Conservation (phyloP, 1,284 basidiomycete genomes). For the Ustilago shanxiensis region DNA sequence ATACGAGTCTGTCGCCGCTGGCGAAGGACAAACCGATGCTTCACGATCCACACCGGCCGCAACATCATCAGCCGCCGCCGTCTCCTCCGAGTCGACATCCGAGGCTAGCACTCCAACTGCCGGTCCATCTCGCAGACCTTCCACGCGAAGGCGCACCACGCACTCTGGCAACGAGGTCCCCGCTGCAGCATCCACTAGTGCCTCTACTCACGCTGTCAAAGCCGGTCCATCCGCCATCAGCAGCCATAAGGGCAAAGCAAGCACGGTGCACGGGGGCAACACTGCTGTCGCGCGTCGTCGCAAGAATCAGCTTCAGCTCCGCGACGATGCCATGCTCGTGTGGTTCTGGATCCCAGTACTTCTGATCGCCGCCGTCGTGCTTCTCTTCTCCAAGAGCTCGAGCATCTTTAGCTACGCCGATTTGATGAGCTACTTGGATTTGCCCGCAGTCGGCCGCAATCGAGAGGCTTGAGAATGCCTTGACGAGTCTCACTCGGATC, state of each 20-base stretch:
- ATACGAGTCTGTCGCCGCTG: constrained; percentile 54
- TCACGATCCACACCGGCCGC: not conserved
- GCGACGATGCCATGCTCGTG: constrained; percentile 89
- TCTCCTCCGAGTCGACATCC: constrained; percentile 7
- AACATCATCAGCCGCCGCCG: not conserved
- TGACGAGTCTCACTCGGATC: not conserved
- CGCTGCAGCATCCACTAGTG: constrained; percentile 3
- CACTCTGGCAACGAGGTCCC: constrained; percentile 56
- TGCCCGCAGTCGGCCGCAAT: constrained; percentile 43
- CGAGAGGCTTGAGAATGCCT: constrained; percentile 17
- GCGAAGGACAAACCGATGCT: constrained; percentile 5
- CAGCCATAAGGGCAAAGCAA: constrained; percentile 21
- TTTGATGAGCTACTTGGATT: constrained; percentile 56
- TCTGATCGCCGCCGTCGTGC: constrained; percentile 69
- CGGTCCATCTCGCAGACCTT: constrained; percentile 37
- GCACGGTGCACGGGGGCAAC: constrained; percentile 8
- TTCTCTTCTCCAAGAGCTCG: constrained; percentile 59
- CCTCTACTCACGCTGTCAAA: constrained; percentile 33
- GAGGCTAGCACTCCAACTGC: constrained; percentile 38
- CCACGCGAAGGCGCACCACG: constrained; percentile 21
- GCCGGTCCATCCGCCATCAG: not conserved
- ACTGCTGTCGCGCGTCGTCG: constrained; percentile 34
- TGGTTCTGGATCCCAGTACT: constrained; percentile 94
- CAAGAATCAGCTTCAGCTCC: constrained; percentile 42
- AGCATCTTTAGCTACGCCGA: constrained; percentile 62